A percentile compares a stretch with the other conserved stretches of the same genome.
Evolutionary conservation across 129 eudicot genomes (phyloP).

Genomic region (Pittosporum tobira): DNA sequence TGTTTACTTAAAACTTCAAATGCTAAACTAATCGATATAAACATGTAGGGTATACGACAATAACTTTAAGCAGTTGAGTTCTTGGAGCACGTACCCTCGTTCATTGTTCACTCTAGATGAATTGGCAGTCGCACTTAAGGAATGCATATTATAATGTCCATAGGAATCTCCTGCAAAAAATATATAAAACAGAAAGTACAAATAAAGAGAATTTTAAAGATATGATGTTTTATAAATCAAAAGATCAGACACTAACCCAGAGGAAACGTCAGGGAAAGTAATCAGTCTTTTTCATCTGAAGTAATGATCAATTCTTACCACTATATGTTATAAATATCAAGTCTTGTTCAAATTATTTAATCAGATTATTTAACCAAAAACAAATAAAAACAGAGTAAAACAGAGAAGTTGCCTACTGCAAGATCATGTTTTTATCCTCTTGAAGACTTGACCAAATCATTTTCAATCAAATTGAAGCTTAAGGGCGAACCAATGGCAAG

Average conservation of each 20-base stretch:
- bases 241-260: not conserved
- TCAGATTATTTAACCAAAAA: not conserved
- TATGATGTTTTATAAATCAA: not conserved
- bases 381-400: not conserved
- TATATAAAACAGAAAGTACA: not conserved
- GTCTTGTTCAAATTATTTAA: not conserved
- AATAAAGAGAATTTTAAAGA: not conserved
- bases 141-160: slow-evolving; percentile 38
- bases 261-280: not conserved
- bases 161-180: slow-evolving; percentile 47
- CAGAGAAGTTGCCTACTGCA: not conserved
- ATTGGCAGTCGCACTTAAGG: slow-evolving; percentile 38
- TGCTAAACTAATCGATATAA: not conserved
- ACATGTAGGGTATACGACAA: not conserved
- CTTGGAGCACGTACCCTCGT: slow-evolving; percentile 26
- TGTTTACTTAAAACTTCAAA: not conserved
- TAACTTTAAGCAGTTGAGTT: not conserved
- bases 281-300: not conserved
- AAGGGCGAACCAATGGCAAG: slow-evolving; percentile 1
- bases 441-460: not conserved
- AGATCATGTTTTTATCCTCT: no score
- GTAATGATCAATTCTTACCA: not conserved
- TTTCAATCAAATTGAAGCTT: not conserved
- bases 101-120: slow-evolving; percentile 41
- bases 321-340: not conserved